A percentile compares a stretch with the other conserved stretches of the same genome.
These are phyloP conservation scores for Theobroma cacao DNA, from an alignment of 345 rosid genomes.

Conservation along the genomic window DNA sequence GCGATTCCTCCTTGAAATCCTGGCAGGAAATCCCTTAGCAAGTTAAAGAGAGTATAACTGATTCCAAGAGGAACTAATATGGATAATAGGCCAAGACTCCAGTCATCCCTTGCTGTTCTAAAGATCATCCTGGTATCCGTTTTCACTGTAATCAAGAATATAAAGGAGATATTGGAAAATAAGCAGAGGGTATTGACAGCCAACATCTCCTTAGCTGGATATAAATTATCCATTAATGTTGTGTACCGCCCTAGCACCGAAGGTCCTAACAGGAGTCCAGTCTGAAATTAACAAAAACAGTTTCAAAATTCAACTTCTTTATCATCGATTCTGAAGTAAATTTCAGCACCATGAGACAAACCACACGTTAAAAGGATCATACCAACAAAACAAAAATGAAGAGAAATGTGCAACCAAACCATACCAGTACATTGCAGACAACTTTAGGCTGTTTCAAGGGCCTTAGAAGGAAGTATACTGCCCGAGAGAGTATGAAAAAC, in stretches of 20 bases:
- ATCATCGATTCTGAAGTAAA: too few relatives aligned
- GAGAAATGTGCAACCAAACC: neutral
- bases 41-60: too few relatives aligned
- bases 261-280: conserved; percentile 31
- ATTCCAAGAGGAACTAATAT: too few relatives aligned
- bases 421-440: neutral
- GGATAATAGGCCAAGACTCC: conserved; percentile 11
- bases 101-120: neutral
- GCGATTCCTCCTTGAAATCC: neutral
- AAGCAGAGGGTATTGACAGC: neutral
- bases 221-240: neutral
- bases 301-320: conserved; percentile 15
- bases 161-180: conserved; percentile 8
- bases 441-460: neutral
- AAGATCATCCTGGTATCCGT: conserved; percentile 7
- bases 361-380: too few relatives aligned
- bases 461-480: neutral
- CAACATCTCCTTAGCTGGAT: neutral
- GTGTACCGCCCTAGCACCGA: conserved; percentile 12
- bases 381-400: neutral
- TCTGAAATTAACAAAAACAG: neutral
- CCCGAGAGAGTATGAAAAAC: neutral
- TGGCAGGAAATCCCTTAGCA: neutral
- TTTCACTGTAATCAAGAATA: conserved; percentile 29
- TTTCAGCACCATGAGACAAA: too few relatives aligned